phyloP scores from a whole-genome alignment of 805 yeast species.

The Wickerhamomyces subpelliculosus region DNA sequence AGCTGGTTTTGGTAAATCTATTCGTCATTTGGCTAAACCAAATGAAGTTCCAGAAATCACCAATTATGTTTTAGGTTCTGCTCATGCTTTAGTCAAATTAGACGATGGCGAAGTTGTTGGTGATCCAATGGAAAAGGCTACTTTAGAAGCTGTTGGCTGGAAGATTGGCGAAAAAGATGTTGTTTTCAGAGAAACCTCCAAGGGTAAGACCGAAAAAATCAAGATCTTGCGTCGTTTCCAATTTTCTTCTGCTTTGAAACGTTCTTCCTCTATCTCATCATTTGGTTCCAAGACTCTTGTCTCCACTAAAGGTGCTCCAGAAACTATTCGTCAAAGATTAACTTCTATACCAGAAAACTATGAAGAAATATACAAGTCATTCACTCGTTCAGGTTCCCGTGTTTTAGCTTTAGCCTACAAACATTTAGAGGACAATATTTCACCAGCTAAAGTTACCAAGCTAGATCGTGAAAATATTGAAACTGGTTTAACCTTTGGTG shows the following conservation, averaged over 20 bases:
- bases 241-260: conserved; percentile 90
- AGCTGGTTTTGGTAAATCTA: conserved; percentile 64
- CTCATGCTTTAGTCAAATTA: conserved; percentile 89
- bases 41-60: conserved; percentile 66
- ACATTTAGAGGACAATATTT: conserved; percentile 44
- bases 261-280: conserved; percentile 83
- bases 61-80: conserved; percentile 77
- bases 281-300: conserved; percentile 55
- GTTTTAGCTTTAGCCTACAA: conserved; percentile 94
- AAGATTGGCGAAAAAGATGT: conserved; percentile 68
- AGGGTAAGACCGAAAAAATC: conserved; percentile 37
- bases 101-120: conserved; percentile 98
- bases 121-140: conserved; percentile 98
- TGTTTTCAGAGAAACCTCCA: conserved; percentile 40
- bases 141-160: conserved; percentile 85
- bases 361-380: conserved; percentile 80
- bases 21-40: conserved; percentile 45
- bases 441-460: conserved; percentile 45
- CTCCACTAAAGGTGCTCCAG: conserved; percentile 97
- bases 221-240: conserved; percentile 89
- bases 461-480: conserved; percentile 75
- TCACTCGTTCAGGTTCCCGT: conserved; percentile 93
- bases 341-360: conserved; percentile 64
- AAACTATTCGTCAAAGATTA: conserved; percentile 80
- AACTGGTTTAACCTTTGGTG: conserved; percentile 69